A percentile compares a stretch with the other conserved stretches of the same genome.
phyloP scores from a whole-genome alignment of 2,329 filamentous ascomycete genomes.

The Epichloe sp. region DNA sequence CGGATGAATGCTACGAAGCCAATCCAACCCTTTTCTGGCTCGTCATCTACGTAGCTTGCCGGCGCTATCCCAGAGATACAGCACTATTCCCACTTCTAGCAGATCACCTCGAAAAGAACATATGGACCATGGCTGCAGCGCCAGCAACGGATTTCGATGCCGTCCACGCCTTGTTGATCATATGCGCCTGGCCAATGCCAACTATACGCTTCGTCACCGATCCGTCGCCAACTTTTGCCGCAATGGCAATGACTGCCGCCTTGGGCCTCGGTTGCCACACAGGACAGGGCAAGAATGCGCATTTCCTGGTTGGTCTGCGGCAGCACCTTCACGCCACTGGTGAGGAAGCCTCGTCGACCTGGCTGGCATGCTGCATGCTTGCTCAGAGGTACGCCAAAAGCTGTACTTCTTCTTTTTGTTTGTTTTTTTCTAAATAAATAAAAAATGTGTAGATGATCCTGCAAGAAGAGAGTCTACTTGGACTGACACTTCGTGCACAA shows the following conservation, averaged over 20 bases:
- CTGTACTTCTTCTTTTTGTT: background rate
- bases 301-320: conserved; percentile 31
- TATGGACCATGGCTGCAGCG: conserved; percentile 29
- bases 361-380: conserved; percentile 39
- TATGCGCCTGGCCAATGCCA: conserved; percentile 39
- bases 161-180: conserved; percentile 38
- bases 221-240: conserved; percentile 33
- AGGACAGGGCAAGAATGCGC: conserved; percentile 35
- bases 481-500: conserved; percentile 5
- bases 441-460: background rate
- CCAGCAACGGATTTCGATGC: conserved; percentile 32
- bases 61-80: conserved; percentile 32
- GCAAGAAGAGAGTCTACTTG: background rate
- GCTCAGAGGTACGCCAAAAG: conserved; percentile 28
- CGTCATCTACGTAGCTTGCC: conserved; percentile 36
- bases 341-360: conserved; percentile 39
- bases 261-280: conserved; percentile 38
- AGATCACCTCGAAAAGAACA: conserved; percentile 32
- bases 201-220: conserved; percentile 38
- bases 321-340: conserved; percentile 31
- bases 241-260: conserved; percentile 33
- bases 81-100: conserved; percentile 30
- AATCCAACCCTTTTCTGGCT: conserved; percentile 40
- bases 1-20: conserved; percentile 36
- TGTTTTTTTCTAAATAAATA: background rate